Evolutionary conservation across 257 asterid species (phyloP).

Genomic region (Solanum gandarillasii): DNA sequence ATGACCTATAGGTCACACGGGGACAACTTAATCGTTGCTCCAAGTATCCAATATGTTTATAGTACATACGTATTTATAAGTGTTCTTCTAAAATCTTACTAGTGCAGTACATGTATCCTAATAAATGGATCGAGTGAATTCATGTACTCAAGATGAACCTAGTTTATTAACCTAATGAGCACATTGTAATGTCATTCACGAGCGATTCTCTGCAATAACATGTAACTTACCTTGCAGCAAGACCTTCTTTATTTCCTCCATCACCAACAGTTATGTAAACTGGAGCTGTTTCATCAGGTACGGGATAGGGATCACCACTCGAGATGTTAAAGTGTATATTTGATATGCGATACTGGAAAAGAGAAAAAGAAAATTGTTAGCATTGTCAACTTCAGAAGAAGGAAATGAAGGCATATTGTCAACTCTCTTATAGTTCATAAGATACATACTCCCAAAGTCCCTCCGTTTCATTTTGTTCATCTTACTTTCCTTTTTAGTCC

Average conservation of each 20-base stretch:
- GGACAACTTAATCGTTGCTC: background rate
- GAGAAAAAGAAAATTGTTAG: background rate
- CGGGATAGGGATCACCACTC: conserved; percentile 43
- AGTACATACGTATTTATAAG: background rate
- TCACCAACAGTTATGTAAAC: conserved; percentile 91
- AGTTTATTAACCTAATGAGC: background rate
- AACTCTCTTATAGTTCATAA: background rate
- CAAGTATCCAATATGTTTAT: background rate
- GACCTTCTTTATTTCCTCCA: conserved; percentile 99
- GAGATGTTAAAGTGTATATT: conserved; percentile 41
- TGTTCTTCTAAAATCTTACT: background rate
- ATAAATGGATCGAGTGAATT: background rate
- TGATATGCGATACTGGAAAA: conserved; percentile 82
- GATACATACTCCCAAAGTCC: background rate
- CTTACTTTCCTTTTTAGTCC: background rate
- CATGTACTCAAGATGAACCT: background rate
- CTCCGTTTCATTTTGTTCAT: background rate
- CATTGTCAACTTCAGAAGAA: background rate
- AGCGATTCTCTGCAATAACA: background rate
- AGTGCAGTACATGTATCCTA: background rate
- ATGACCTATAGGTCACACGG: background rate
- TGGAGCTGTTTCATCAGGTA: conserved; percentile 82
- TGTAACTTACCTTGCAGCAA: conserved; percentile 50
- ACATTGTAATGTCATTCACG: background rate
- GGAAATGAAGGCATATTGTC: background rate